Base-by-base conservation (phyloP, 139 green algal genomes). In the Micromonas commoda region DNA sequence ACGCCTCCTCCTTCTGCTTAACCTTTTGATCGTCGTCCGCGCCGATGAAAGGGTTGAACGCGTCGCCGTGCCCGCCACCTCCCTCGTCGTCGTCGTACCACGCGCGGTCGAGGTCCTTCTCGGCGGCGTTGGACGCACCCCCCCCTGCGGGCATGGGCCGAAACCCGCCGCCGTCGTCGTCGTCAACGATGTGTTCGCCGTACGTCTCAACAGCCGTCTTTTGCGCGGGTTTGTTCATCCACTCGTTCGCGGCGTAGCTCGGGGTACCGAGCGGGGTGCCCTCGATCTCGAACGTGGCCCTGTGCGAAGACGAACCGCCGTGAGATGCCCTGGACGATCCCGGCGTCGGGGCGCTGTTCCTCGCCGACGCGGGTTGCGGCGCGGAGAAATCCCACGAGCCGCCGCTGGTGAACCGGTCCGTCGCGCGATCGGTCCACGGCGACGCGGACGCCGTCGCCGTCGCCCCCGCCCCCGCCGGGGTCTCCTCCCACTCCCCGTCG, bases 1-100 rank as follows among this genome's bases (percentile, higher is more conserved):
- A 84, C 81, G 92, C 87, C 13, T 77, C 76, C 66, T 83, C 73
- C 6, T 89, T 86, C 81, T 91, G 91, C 70, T 88, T 32, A 1
- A 45, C 32, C 13, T 33, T 51, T 19, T 31, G 31, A 28, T 68
- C 53, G 1, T 35, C n/a, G 23, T 60, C 26, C 3, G 26, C 39
- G 45, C 33, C 38, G 28, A 52, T 20, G 31, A 77, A 77, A 13
- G 71, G 71, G 37, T 66, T 67, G 71, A 53, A 29, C 6, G 52
- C 71, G 71, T 77, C 71, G 1, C 71, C 53, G 52, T 69, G 52
- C 21, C 23, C 53, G 26, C 71, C 71, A 1, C 71, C 71, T 26
- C 53, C 71, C 33, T 77, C 71, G 71, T 68, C 71, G 51, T 68
- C 52, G 71, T 77, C 71, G 71, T 77, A 67, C 52, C 53, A 77